Evolutionary conservation across 2,329 filamentous ascomycete genomes (phyloP).

Genomic region (Cladophialophora psammophila): DNA sequence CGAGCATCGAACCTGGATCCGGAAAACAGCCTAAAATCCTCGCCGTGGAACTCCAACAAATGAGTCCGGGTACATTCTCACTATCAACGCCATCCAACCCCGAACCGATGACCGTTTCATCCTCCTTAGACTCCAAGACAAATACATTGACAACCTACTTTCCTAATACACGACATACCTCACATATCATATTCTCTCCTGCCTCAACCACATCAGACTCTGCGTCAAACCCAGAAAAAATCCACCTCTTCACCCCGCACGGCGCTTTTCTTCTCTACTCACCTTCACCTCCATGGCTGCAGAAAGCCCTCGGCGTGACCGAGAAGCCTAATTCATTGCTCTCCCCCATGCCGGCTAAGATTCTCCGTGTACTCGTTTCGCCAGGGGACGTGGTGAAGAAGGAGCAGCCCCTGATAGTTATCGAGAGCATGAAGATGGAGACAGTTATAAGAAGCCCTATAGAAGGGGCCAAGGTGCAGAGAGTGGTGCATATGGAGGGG

Average conservation of each 20-base stretch:
- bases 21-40: slow-evolving; percentile 36
- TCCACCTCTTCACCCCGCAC: slow-evolving; percentile 80
- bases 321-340: slow-evolving; percentile 82
- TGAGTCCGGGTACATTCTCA: slow-evolving; percentile 56
- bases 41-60: slow-evolving; percentile 61
- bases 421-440: slow-evolving; percentile 92
- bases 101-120: slow-evolving; percentile 55
- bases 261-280: slow-evolving; percentile 64
- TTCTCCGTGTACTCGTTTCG: slow-evolving; percentile 84
- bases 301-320: slow-evolving; percentile 84
- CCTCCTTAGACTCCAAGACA: slow-evolving; percentile 54
- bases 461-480: slow-evolving; percentile 70
- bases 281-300: slow-evolving; percentile 76
- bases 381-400: slow-evolving; percentile 84
- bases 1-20: slow-evolving; percentile 35
- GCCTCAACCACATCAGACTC: background rate
- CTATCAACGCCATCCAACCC: slow-evolving; percentile 53
- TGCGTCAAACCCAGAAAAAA: slow-evolving; percentile 47
- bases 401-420: slow-evolving; percentile 87
- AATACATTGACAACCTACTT: slow-evolving; percentile 76
- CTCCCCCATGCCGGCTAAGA: slow-evolving; percentile 97
- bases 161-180: slow-evolving; percentile 77
- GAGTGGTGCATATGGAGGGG: slow-evolving; percentile 77
- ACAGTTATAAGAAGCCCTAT: slow-evolving; percentile 81
- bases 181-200: slow-evolving; percentile 69